phyloP scores from a whole-genome alignment of 495 filamentous ascomycete genomes.

The Penicillium malachiteum region DNA sequence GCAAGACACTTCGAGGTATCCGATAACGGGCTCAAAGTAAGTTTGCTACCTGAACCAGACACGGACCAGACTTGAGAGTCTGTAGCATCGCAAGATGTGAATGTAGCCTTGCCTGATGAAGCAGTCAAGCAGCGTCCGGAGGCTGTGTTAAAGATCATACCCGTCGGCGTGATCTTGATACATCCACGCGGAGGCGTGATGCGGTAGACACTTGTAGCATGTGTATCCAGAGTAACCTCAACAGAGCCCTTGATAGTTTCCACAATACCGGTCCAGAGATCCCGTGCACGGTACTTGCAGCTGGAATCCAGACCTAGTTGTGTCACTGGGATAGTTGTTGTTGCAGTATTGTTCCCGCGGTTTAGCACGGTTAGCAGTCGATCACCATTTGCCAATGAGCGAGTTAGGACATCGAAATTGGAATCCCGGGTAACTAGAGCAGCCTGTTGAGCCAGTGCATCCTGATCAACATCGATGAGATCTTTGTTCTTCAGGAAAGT shows the following conservation, averaged over 20 bases:
- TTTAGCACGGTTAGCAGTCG: constrained; percentile 35
- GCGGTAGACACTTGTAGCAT: constrained; percentile 30
- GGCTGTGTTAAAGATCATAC: constrained; percentile 34
- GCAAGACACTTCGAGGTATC: constrained; percentile 21
- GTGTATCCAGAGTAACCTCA: constrained; percentile 22
- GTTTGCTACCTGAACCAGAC: constrained; percentile 12
- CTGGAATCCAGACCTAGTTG: constrained; percentile 22
- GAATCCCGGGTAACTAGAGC: constrained; percentile 38
- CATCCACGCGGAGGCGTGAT: constrained; percentile 19
- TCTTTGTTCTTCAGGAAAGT: constrained; percentile 34
- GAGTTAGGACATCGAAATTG: constrained; percentile 31
- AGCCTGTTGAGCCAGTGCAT: constrained; percentile 39
- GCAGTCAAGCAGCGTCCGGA: constrained; percentile 34
- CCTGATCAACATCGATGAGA: constrained; percentile 42
- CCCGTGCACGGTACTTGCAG: constrained; percentile 20
- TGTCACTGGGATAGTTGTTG: constrained; percentile 15
- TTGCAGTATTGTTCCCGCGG: constrained; percentile 19
- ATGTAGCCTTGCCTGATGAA: constrained; percentile 8
- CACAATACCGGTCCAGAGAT: constrained; percentile 22
- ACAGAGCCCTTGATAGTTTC: constrained; percentile 11
- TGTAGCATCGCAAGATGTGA: constrained; percentile 22
- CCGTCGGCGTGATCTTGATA: constrained; percentile 24
- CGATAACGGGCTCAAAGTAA: constrained; percentile 25
- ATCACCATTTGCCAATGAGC: constrained; percentile 30
- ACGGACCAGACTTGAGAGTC: constrained; percentile 33